phyloP scores from a whole-genome alignment of 176 grass and related monocot species.

The Eragrostis curvula region DNA sequence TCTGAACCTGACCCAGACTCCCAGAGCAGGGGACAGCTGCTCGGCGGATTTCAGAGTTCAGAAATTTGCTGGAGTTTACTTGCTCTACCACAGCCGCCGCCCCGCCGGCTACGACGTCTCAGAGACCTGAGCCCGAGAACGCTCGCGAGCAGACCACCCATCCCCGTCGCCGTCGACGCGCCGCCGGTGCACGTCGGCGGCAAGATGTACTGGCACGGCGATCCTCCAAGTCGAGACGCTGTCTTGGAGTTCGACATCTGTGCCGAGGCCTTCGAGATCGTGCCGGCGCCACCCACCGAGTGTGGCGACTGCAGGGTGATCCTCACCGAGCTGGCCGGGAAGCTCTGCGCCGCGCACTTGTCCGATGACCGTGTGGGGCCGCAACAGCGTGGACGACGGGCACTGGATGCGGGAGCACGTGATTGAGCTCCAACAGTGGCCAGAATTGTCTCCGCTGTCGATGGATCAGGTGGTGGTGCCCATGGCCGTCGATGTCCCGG shows the following conservation, averaged over 20 bases:
- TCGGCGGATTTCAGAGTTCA: too few species aligned
- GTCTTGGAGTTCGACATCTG: background rate
- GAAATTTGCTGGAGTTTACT: too few species aligned
- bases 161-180: background rate
- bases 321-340: background rate
- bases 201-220: conserved; percentile 17
- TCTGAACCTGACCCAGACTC: too few species aligned
- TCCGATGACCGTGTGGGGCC: background rate
- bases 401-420: background rate
- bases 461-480: background rate
- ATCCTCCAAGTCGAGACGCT: background rate
- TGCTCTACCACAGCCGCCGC: too few species aligned
- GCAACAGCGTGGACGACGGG: background rate
- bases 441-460: background rate
- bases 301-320: background rate
- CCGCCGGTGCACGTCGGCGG: background rate
- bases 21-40: too few species aligned
- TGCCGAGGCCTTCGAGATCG: background rate
- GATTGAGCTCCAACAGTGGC: too few species aligned
- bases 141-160: background rate
- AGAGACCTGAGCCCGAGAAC: background rate
- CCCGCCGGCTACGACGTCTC: too few species aligned
- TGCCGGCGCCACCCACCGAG: background rate
- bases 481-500: background rate
- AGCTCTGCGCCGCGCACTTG: background rate